These are phyloP conservation scores for Solanum hybrid DNA, from an alignment of 305 asterid genomes.

Conservation along the genomic window DNA sequence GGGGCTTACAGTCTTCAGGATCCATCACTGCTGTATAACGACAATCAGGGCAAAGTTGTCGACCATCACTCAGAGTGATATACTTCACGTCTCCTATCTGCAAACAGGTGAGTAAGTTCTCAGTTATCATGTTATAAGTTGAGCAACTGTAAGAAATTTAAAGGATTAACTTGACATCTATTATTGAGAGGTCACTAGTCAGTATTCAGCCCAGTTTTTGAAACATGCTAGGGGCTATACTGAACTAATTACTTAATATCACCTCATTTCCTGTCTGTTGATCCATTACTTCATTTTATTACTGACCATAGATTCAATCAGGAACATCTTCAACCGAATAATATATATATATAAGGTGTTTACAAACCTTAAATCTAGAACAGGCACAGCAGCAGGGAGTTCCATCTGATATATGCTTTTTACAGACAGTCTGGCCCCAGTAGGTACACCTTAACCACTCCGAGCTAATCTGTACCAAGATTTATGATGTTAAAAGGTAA, in stretches of 20 bases:
- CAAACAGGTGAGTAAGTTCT: not conserved
- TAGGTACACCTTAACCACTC: not conserved
- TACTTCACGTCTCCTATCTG: constrained; percentile 36
- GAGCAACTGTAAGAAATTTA: not conserved
- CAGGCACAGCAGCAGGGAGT: not conserved
- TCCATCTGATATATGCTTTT: not conserved
- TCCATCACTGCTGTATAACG: constrained; percentile 46
- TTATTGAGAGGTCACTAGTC: not conserved
- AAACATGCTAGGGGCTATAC: not conserved
- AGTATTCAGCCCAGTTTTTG: not conserved
- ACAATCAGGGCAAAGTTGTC: constrained; percentile 57
- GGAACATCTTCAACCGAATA: not conserved
- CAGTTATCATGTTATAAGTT: not conserved
- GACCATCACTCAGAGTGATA: constrained; percentile 43
- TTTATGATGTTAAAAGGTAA: not conserved
- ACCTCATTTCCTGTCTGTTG: not conserved
- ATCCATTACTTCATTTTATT: not conserved
- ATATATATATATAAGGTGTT: not conserved
- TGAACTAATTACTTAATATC: not conserved
- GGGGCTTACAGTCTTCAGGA: constrained; percentile 42
- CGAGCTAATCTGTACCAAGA: not conserved
- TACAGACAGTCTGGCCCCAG: not conserved
- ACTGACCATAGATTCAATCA: not conserved
- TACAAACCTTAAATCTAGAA: constrained; percentile 1
- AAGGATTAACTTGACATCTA: not conserved